phyloP scores from a whole-genome alignment of 306 rosid genomes.

The Pachyrhizus erosus region DNA sequence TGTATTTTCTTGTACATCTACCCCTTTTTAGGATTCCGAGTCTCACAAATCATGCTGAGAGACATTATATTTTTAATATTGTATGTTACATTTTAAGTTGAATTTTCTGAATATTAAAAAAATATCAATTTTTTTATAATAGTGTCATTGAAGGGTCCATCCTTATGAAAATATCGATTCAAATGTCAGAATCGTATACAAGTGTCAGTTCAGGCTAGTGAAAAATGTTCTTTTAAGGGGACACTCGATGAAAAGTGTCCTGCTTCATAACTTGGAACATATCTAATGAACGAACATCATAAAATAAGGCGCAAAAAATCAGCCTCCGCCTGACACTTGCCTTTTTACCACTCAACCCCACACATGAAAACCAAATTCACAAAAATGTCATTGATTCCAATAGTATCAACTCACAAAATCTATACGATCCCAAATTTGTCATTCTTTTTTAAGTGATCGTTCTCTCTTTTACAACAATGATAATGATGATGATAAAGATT shows the following conservation, averaged over 20 bases:
- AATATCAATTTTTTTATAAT: not conserved
- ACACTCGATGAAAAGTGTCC: not conserved
- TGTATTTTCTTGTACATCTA: not conserved
- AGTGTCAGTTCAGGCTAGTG: not conserved
- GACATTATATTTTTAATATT: not conserved
- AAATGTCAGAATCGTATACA: not conserved
- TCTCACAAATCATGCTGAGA: not conserved
- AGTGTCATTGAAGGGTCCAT: not conserved
- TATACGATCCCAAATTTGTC: not conserved
- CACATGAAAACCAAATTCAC: not conserved
- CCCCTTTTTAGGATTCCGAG: not conserved
- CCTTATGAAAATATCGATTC: not conserved
- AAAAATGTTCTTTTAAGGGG: not conserved
- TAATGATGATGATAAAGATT: too few relatives aligned
- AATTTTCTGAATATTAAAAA: not conserved
- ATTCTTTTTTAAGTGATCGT: not conserved
- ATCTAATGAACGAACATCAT: not conserved
- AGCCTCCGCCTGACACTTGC: not conserved
- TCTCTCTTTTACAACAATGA: not conserved
- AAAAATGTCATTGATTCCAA: not conserved
- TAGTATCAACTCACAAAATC: not conserved
- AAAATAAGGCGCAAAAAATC: not conserved
- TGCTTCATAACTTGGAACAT: not conserved
- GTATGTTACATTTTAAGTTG: not conserved
- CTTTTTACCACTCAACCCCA: not conserved